Evolutionary conservation across 1,284 basidiomycete genomes (phyloP).

Genomic region (Melanopsichium pennsylvanicum): DNA sequence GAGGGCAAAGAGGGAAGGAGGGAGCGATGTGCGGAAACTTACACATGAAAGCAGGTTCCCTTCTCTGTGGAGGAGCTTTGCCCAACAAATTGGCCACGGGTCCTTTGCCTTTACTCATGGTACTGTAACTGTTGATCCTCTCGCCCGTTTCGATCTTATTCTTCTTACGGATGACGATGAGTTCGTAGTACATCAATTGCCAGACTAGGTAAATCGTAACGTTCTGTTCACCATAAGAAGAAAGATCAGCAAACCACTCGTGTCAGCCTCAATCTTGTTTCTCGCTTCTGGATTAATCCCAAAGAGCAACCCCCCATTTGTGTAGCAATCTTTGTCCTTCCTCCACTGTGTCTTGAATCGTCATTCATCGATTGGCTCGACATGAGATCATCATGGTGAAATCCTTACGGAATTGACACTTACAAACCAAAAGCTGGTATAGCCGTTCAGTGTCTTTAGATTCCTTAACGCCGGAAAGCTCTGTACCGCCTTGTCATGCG

Average conservation of each 20-base stretch:
- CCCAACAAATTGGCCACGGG: constrained; percentile 52
- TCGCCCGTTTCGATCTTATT: constrained; percentile 51
- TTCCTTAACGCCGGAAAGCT: constrained; percentile 82
- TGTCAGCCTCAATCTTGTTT: too few species aligned
- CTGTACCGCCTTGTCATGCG: constrained; percentile 70
- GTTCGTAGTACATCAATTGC: constrained; percentile 75
- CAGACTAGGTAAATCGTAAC: constrained; percentile 79
- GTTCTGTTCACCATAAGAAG: constrained; percentile 68
- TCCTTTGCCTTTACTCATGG: constrained; percentile 54
- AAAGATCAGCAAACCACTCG: too few species aligned
- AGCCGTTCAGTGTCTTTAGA: constrained; percentile 74
- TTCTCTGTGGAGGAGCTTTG: constrained; percentile 36
- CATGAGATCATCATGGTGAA: too few species aligned
- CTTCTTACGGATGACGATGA: constrained; percentile 41
- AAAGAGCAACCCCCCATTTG: too few species aligned
- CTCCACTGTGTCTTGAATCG: too few species aligned
- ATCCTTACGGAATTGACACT: neutral
- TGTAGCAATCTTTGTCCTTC: too few species aligned
- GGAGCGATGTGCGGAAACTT: too few species aligned
- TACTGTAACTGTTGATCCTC: constrained; percentile 53
- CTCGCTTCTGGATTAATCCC: too few species aligned
- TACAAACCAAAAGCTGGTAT: constrained; percentile 71
- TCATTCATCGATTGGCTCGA: too few species aligned
- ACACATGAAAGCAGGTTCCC: constrained; percentile 52
- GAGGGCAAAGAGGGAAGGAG: neutral